These are phyloP conservation scores for Xerocomus nothofagi DNA, from an alignment of 1,284 basidiomycete species.

Conservation along the genomic window DNA sequence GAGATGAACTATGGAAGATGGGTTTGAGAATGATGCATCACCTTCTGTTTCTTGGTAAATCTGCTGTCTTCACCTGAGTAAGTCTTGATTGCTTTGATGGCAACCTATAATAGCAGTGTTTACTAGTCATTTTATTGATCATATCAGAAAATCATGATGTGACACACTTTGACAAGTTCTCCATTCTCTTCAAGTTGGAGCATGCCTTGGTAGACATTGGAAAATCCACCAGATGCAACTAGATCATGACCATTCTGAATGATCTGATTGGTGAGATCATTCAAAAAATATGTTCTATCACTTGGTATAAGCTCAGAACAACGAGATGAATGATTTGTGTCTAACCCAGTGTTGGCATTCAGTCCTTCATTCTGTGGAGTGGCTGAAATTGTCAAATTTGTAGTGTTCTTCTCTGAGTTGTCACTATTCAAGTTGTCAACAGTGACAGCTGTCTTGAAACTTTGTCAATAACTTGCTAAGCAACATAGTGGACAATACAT, in stretches of 20 bases:
- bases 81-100: slow-evolving; percentile 21
- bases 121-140: neutral
- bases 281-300: neutral
- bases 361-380: neutral
- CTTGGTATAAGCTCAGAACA: neutral
- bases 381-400: too few species aligned
- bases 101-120: slow-evolving; percentile 9
- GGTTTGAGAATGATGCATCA: neutral
- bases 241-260: slow-evolving; percentile 7
- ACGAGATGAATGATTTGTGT: neutral
- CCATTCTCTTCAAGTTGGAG: neutral
- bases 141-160: neutral
- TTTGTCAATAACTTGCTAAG: neutral
- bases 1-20: neutral
- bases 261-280: slow-evolving; percentile 9
- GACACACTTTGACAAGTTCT: neutral
- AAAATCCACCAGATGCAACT: slow-evolving; percentile 13
- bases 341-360: neutral
- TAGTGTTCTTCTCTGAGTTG: neutral
- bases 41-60: slow-evolving; percentile 11
- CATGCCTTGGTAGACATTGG: slow-evolving; percentile 10
- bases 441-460: neutral
- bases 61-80: slow-evolving; percentile 4
- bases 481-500: neutral
- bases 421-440: neutral